phyloP scores from a whole-genome alignment of 331 rosid species.

The Ulmus americana region DNA sequence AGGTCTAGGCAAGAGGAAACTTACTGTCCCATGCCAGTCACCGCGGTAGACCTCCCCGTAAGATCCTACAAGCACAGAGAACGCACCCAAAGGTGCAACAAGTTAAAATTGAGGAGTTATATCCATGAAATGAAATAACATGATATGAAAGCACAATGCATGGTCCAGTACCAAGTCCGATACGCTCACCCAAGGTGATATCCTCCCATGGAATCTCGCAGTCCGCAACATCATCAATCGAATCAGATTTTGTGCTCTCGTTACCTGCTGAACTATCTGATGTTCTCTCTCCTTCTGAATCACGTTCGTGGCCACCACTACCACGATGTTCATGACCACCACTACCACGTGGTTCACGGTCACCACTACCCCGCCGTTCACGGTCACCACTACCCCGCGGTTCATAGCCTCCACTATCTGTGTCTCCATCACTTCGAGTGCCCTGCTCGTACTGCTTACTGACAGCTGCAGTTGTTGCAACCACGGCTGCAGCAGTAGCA shows the following conservation, averaged over 20 bases:
- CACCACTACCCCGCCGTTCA: constrained; percentile 35
- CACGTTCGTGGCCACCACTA: constrained; percentile 21
- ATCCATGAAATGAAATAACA: constrained; percentile 13
- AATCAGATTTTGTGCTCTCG: constrained; percentile 73
- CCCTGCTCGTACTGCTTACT: constrained; percentile 71
- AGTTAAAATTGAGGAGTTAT: constrained; percentile 23
- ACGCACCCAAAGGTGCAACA: constrained; percentile 16
- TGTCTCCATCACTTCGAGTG: constrained; percentile 54
- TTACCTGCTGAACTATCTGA: constrained; percentile 72
- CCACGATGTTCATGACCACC: constrained; percentile 27
- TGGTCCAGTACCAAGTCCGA: constrained; percentile 77
- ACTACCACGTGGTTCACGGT: constrained; percentile 13
- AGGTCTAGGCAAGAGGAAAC: constrained; percentile 38
- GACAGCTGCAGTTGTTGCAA: constrained; percentile 89
- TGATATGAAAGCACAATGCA: constrained; percentile 30
- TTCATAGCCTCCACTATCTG: constrained; percentile 44
- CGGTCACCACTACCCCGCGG: constrained; percentile 54
- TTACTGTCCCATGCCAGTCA: constrained; percentile 96
- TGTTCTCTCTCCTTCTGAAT: constrained; percentile 60
- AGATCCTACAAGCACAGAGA: constrained; percentile 55
- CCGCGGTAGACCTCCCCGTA: constrained; percentile 97
- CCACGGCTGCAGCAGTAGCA: constrained; percentile 91
- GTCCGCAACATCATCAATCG: constrained; percentile 80
- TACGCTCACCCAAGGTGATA: constrained; percentile 86
- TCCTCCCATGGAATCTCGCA: constrained; percentile 91